These are phyloP conservation scores for Wickerhamiella nectarea DNA, from an alignment of 805 yeast genomes.

Conservation along the genomic window DNA sequence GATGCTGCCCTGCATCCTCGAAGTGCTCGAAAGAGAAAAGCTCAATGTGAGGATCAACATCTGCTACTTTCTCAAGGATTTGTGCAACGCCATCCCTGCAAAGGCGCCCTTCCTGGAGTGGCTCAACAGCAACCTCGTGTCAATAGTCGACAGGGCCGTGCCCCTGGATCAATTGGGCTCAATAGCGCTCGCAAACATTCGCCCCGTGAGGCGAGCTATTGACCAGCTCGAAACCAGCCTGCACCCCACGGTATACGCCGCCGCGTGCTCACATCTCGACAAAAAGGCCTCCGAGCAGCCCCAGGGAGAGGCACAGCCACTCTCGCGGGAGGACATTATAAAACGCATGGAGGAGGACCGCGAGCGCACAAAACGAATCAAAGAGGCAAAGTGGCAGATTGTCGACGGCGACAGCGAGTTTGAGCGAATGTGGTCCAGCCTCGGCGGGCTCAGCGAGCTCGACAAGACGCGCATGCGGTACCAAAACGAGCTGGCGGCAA, in stretches of 20 bases:
- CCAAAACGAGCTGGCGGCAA: slow-evolving; percentile 37
- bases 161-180: slow-evolving; percentile 20
- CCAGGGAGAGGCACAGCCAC: slow-evolving; percentile 10
- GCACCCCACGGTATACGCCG: neutral
- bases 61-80: slow-evolving; percentile 55
- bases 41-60: slow-evolving; percentile 52
- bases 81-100: slow-evolving; percentile 24
- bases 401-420: slow-evolving; percentile 39
- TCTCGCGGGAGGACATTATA: slow-evolving; percentile 41
- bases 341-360: slow-evolving; percentile 85
- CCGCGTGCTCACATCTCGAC: neutral
- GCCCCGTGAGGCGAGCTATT: slow-evolving; percentile 14
- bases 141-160: slow-evolving; percentile 16
- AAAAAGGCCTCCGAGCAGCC: neutral
- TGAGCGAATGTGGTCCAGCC: slow-evolving; percentile 32
- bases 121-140: slow-evolving; percentile 10
- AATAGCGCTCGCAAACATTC: slow-evolving; percentile 17
- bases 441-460: slow-evolving; percentile 28
- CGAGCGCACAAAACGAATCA: slow-evolving; percentile 68
- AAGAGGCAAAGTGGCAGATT: slow-evolving; percentile 69
- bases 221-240: slow-evolving; percentile 9
- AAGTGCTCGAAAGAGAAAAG: slow-evolving; percentile 33
- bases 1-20: slow-evolving; percentile 52
- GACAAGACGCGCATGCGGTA: slow-evolving; percentile 42
- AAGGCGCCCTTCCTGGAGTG: slow-evolving; percentile 1